Evolutionary conservation across 805 yeast species (phyloP).

Genomic region (Candida taoyuanica): DNA sequence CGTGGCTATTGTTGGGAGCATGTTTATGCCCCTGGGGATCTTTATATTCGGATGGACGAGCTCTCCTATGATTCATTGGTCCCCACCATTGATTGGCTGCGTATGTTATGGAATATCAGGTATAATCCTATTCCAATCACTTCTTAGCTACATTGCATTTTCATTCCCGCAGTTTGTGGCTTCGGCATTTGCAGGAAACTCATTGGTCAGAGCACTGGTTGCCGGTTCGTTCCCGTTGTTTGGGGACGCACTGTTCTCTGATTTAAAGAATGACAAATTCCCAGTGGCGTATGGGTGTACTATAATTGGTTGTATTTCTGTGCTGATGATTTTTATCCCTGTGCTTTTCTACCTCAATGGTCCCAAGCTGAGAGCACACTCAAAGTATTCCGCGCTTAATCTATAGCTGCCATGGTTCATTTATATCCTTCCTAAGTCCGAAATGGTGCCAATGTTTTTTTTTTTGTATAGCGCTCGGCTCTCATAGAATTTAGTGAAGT

Average conservation of each 20-base stretch:
- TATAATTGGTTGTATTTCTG: slow-evolving; percentile 46
- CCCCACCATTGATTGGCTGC: slow-evolving; percentile 42
- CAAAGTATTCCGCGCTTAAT: slow-evolving; percentile 32
- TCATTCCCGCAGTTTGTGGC: slow-evolving; percentile 55
- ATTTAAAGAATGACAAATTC: slow-evolving; percentile 44
- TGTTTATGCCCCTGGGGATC: slow-evolving; percentile 39
- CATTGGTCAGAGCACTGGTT: slow-evolving; percentile 57
- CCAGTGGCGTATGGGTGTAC: slow-evolving; percentile 55
- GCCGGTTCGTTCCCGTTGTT: slow-evolving; percentile 70
- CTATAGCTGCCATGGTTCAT: too few relatives aligned
- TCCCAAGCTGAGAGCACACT: slow-evolving; percentile 30
- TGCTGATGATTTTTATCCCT: slow-evolving; percentile 49
- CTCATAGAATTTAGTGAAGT: too few relatives aligned
- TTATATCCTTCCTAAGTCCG: too few relatives aligned
- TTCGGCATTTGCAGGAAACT: slow-evolving; percentile 64
- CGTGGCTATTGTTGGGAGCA: slow-evolving; percentile 37
- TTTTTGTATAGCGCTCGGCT: too few relatives aligned
- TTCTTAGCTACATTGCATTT: slow-evolving; percentile 55
- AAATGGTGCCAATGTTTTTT: too few relatives aligned
- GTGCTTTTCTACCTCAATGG: slow-evolving; percentile 49
- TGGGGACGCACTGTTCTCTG: slow-evolving; percentile 58
- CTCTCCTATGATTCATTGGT: slow-evolving; percentile 40
- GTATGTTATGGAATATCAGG: slow-evolving; percentile 36
- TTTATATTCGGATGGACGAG: slow-evolving; percentile 51
- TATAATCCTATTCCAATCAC: slow-evolving; percentile 52